Evolutionary conservation across 768 basidiomycete genomes (phyloP).

Genomic region (Suillus spraguei): DNA sequence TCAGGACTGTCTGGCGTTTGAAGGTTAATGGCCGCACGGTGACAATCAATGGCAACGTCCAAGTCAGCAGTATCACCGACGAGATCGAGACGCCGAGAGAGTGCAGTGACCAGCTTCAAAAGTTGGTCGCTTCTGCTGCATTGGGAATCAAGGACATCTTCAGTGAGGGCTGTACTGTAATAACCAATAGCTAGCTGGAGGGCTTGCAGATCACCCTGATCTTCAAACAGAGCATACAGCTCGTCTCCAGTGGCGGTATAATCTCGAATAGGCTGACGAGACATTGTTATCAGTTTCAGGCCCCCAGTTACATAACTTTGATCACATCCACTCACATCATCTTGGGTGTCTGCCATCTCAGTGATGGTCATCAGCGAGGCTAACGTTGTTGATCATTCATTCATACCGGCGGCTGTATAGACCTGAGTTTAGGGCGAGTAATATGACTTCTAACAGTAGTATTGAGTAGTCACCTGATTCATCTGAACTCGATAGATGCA

Average conservation of each 20-base stretch:
- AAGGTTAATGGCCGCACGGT: constrained; percentile 24
- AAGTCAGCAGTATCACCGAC: constrained; percentile 25
- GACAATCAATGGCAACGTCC: constrained; percentile 28
- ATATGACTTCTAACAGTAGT: no score
- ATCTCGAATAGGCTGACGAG: constrained; percentile 11
- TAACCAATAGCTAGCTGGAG: constrained; percentile 17
- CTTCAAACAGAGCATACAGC: constrained; percentile 28
- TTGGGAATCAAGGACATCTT: constrained; percentile 27
- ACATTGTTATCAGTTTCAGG: background rate
- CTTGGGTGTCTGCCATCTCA: constrained; percentile 13
- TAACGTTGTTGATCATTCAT: background rate
- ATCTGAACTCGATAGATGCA: no score
- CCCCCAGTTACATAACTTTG: no score
- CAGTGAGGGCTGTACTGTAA: constrained; percentile 15
- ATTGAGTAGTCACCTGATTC: no score
- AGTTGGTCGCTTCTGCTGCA: constrained; percentile 24
- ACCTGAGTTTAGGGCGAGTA: no score
- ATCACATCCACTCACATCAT: background rate
- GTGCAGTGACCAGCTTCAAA: constrained; percentile 23
- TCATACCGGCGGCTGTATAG: background rate
- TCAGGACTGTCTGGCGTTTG: constrained; percentile 18
- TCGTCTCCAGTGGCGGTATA: constrained; percentile 24
- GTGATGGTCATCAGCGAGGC: background rate
- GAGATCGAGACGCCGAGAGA: constrained; percentile 25
- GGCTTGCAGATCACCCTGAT: constrained; percentile 8